These are phyloP conservation scores for Suillus clintonianus DNA, from an alignment of 768 basidiomycete species.

Conservation along the genomic window DNA sequence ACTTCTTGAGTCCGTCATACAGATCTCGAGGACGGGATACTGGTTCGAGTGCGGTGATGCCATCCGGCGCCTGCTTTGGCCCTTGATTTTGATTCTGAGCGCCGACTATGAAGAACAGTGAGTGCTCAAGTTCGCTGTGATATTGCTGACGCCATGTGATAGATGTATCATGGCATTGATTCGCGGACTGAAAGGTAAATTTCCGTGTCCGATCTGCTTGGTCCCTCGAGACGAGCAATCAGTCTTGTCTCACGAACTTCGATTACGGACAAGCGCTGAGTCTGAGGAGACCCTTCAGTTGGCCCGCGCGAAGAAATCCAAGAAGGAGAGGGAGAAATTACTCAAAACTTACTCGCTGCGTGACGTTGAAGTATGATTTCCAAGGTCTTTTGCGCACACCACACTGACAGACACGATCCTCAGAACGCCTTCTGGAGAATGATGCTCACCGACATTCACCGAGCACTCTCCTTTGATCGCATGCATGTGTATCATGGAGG, in stretches of 20 bases:
- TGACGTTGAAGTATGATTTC: constrained; percentile 1
- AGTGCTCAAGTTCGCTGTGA: not conserved
- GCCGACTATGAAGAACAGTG: constrained; percentile 19
- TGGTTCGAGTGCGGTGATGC: constrained; percentile 4
- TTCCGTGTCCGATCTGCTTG: constrained; percentile 20
- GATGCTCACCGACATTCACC: constrained; percentile 3
- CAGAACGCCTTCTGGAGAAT: not conserved
- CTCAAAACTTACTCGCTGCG: not conserved
- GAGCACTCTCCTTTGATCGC: constrained; percentile 11
- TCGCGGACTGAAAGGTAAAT: constrained; percentile 9
- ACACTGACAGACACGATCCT: not conserved
- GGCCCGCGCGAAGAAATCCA: not conserved
- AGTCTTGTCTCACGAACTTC: not conserved
- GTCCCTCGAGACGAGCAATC: constrained; percentile 2
- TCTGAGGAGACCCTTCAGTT: not conserved
- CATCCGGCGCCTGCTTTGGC: not conserved
- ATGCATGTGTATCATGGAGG: constrained; percentile 15
- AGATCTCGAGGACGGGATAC: constrained; percentile 1
- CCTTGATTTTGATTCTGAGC: constrained; percentile 8
- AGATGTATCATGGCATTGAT: constrained; percentile 21
- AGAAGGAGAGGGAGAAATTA: not conserved
- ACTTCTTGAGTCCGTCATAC: constrained; percentile 4
- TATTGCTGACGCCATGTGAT: not conserved
- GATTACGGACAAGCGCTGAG: not conserved
- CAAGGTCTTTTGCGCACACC: not conserved